Conservation (phyloP, 2,329 filamentous ascomycete genomes). For the Xylariaceae sp. region DNA sequence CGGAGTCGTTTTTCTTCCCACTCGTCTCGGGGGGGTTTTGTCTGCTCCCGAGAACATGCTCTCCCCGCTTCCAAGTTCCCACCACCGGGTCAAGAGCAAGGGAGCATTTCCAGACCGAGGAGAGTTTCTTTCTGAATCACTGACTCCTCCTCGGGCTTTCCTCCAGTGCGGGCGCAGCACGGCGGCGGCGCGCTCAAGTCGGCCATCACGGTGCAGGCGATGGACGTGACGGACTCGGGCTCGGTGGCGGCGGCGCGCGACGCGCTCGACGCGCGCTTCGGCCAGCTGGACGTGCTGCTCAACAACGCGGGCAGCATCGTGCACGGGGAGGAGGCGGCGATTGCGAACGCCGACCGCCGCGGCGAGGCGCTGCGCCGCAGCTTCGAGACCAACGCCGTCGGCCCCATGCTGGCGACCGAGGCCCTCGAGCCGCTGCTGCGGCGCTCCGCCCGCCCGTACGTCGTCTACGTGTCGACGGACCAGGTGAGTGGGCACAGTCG, state of each 20-base stretch:
- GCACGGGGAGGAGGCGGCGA: slow-evolving; percentile 40
- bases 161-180: no score
- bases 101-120: no score
- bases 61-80: no score
- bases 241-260: slow-evolving; percentile 47
- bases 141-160: no score
- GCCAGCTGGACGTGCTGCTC: slow-evolving; percentile 48
- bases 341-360: no score
- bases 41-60: no score
- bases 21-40: no score
- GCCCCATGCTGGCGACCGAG: slow-evolving; percentile 21
- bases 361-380: slow-evolving; percentile 39
- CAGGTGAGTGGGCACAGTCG: no score
- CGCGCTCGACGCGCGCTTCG: slow-evolving; percentile 40
- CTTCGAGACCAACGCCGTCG: slow-evolving; percentile 37
- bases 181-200: no score
- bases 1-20: no score
- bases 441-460: slow-evolving; percentile 18
- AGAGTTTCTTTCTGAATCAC: no score
- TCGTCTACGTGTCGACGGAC: slow-evolving; percentile 27
- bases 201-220: slow-evolving; percentile 41
- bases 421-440: slow-evolving; percentile 24
- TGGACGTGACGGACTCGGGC: slow-evolving; percentile 52
- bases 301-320: slow-evolving; percentile 53
- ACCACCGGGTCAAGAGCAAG: no score